These are phyloP conservation scores for Pleurotus tuber-regium DNA, from an alignment of 768 basidiomycete genomes.

Conservation along the genomic window DNA sequence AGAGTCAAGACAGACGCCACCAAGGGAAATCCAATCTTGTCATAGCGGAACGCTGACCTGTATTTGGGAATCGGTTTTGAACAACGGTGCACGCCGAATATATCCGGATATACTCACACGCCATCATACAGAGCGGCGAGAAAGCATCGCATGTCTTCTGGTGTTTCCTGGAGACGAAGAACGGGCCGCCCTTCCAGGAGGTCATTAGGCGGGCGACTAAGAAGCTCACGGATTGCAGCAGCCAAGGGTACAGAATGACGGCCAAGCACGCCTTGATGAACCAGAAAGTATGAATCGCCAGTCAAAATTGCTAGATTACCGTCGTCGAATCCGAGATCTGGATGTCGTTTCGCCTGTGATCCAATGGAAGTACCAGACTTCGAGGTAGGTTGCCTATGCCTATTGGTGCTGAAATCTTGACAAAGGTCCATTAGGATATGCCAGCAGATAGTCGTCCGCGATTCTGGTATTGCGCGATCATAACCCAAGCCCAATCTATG, in stretches of 20 bases:
- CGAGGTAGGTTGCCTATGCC: slow-evolving; percentile 24
- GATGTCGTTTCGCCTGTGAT: slow-evolving; percentile 36
- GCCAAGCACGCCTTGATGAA: slow-evolving; percentile 63
- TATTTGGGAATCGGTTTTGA: slow-evolving; percentile 17
- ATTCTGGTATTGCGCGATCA: no score
- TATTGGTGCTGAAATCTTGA: slow-evolving; percentile 49
- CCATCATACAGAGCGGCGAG: slow-evolving; percentile 70
- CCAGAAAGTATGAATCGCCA: slow-evolving; percentile 58
- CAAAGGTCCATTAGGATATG: slow-evolving; percentile 1
- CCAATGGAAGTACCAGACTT: slow-evolving; percentile 9
- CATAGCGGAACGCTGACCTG: slow-evolving; percentile 47
- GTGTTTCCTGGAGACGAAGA: slow-evolving; percentile 49
- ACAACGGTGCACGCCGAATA: background rate
- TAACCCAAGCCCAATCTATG: no score
- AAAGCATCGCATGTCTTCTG: slow-evolving; percentile 58
- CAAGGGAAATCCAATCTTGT: slow-evolving; percentile 47
- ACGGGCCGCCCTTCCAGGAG: slow-evolving; percentile 59
- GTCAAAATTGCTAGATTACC: slow-evolving; percentile 68
- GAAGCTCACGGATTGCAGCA: slow-evolving; percentile 21
- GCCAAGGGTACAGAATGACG: slow-evolving; percentile 58
- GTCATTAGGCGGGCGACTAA: background rate
- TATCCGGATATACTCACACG: slow-evolving; percentile 42
- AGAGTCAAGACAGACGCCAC: slow-evolving; percentile 59
- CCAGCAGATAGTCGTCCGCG: no score
- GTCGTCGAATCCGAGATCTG: slow-evolving; percentile 61